Percentiles rank a stretch among this genome's conserved stretches.
phyloP scores from a whole-genome alignment of 139 green algal genomes.

The Volvox reticuliferus region DNA sequence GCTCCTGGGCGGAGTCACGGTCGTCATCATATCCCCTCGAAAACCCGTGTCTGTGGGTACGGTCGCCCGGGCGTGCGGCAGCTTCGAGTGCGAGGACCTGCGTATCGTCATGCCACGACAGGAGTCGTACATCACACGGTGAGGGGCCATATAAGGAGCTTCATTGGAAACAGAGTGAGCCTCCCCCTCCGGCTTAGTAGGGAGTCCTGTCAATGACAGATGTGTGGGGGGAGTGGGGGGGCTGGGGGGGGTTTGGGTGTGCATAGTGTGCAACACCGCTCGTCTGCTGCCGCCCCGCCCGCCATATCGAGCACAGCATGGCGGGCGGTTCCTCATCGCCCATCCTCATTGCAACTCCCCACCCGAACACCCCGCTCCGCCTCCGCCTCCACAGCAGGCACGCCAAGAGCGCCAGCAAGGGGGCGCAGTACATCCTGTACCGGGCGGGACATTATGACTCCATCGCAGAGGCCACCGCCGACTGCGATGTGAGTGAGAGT shows the following conservation, averaged over 20 bases:
- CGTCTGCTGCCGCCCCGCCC: too few species aligned
- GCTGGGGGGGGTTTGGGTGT: too few species aligned
- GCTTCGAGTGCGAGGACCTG: slow-evolving; percentile 76
- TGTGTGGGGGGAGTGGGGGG: too few species aligned
- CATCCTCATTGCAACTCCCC: too few species aligned
- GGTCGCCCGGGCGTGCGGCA: slow-evolving; percentile 64
- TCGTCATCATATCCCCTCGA: slow-evolving; percentile 55
- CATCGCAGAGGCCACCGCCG: slow-evolving; percentile 54
- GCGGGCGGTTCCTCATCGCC: too few species aligned
- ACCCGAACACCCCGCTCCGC: too few species aligned
- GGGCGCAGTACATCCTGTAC: slow-evolving; percentile 73
- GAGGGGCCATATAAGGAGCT: background rate
- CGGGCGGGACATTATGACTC: slow-evolving; percentile 42
- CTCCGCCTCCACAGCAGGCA: slow-evolving; percentile 15
- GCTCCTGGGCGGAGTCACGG: slow-evolving; percentile 60
- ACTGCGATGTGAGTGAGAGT: slow-evolving; percentile 54
- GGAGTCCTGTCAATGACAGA: too few species aligned
- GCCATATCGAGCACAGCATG: too few species aligned
- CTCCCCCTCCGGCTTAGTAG: too few species aligned
- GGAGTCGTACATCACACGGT: slow-evolving; percentile 57
- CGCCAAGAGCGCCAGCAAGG: slow-evolving; percentile 66
- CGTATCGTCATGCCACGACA: slow-evolving; percentile 66
- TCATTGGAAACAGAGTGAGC: too few species aligned
- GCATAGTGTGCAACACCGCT: too few species aligned
- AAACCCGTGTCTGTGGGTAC: slow-evolving; percentile 69